These are phyloP conservation scores for Moesziomyces antarcticus DNA, from an alignment of 1,284 basidiomycete genomes.

Conservation along the genomic window DNA sequence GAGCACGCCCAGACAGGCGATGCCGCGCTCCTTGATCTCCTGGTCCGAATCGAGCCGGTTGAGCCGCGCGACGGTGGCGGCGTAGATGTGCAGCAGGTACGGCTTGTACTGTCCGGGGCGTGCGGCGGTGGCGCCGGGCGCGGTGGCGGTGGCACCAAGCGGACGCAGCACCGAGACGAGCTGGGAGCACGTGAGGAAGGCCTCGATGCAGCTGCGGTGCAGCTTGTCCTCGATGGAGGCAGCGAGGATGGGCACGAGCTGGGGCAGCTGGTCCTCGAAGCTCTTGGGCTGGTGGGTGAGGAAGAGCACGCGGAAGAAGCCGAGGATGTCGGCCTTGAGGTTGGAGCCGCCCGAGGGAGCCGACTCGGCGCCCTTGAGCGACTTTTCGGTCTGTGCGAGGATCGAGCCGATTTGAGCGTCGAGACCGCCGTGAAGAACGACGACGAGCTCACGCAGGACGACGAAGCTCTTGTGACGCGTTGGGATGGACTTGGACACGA, in stretches of 20 bases:
- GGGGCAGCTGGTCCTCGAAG: constrained; percentile 75
- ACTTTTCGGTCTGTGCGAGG: constrained; percentile 67
- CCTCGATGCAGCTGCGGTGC: constrained; percentile 68
- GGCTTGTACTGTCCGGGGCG: constrained; percentile 38
- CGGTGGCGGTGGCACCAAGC: constrained; percentile 10
- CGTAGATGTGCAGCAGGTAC: constrained; percentile 72
- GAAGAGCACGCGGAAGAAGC: constrained; percentile 87
- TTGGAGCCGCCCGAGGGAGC: constrained; percentile 64
- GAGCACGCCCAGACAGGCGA: constrained; percentile 84
- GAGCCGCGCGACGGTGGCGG: constrained; percentile 78
- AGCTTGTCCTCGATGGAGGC: constrained; percentile 74
- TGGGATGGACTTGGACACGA: constrained; percentile 84
- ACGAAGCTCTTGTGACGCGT: constrained; percentile 87
- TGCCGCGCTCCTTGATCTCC: constrained; percentile 85
- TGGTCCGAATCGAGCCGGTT: constrained; percentile 86
- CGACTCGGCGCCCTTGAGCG: constrained; percentile 66
- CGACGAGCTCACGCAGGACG: constrained; percentile 80
- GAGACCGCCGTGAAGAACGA: constrained; percentile 84
- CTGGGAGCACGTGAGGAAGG: constrained; percentile 74
- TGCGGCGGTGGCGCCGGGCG: constrained; percentile 1
- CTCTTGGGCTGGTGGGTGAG: constrained; percentile 78
- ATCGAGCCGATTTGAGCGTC: constrained; percentile 76
- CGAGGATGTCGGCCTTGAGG: constrained; percentile 75
- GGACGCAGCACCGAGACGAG: constrained; percentile 70
- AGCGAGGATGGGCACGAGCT: constrained; percentile 79